These are phyloP conservation scores for Phylloporus sp. DNA, from an alignment of 768 basidiomycete species.

Conservation along the genomic window DNA sequence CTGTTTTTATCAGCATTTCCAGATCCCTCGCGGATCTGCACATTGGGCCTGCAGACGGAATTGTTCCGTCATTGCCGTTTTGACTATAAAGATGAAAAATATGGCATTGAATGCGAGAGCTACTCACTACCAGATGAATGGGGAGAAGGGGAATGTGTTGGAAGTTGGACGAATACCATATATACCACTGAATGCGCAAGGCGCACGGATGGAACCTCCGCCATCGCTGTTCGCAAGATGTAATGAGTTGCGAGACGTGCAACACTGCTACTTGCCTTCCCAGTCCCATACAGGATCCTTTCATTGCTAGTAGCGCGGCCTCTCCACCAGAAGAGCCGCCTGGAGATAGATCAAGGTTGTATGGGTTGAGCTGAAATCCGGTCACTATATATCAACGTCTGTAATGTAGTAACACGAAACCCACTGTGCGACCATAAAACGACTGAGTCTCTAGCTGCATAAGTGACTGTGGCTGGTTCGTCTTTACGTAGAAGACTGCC, in stretches of 20 bases:
- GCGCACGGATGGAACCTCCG: conserved; percentile 41
- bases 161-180: conserved; percentile 41
- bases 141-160: conserved; percentile 26
- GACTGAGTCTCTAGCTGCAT: conserved; percentile 38
- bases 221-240: conserved; percentile 17
- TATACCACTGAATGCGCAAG: conserved; percentile 34
- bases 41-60: conserved; percentile 21
- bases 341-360: conserved; percentile 39
- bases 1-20: conserved; percentile 16
- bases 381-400: background rate
- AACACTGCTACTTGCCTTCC: conserved; percentile 32
- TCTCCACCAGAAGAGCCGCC: conserved; percentile 58
- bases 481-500: conserved; percentile 42
- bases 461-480: conserved; percentile 41
- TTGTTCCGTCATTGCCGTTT: conserved; percentile 23
- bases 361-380: conserved; percentile 39
- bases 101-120: background rate
- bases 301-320: conserved; percentile 43
- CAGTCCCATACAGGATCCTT: conserved; percentile 43
- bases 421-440: conserved; percentile 32
- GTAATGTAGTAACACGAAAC: background rate
- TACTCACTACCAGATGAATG: conserved; percentile 19
- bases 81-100: conserved; percentile 10
- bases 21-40: conserved; percentile 27
- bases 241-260: background rate